Evolutionary conservation across 2,329 filamentous ascomycete species (phyloP), one percentile per base, ranked within the genome.

Genomic region (Fusarium austroafricanum): DNA sequence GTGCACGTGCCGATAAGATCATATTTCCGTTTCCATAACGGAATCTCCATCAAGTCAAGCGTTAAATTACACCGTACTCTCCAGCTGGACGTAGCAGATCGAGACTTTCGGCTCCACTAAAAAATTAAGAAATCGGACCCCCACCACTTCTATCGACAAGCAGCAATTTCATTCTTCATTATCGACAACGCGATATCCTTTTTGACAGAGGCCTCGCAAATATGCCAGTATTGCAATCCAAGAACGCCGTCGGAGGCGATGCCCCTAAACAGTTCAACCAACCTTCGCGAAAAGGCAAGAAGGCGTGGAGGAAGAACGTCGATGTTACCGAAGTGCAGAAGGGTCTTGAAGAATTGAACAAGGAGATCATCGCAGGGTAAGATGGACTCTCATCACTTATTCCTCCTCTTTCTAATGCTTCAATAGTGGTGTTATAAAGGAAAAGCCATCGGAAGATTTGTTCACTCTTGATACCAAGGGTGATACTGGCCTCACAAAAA

Each of bases 281-380:
- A 79, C 89, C 94, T 26, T 98, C 95, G 7, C 87, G 96, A 77
- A 99, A 99, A 79, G 96, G 96, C 74, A 98, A 98, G 82, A 98
- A 97, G 83, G 95, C 96, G 31, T 99, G 96, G 96, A 88, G 96
- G 76, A 99, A 98, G 80, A 97, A 99, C 82, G 93, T 99, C 79
- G 93, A 99, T 80, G 88, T 98, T 65, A 91, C 92, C 28, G 90
- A 97, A 66, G 88, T 99, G 26, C 87, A 95, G 74, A 83, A 91
- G 54, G 96, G 96, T 63, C 87, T 99, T 33, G 90, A 94, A 67
- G 86, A 92, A 75, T 83, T 96, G 70, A 93, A 96, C 74, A 91
- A 96, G 61, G 92, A 98, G 82, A 91, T 97, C 65, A 96, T 97
- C 71, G 87, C 90, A 83, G 96, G 96, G 93, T 95, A 84, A 62